Evolutionary conservation across 2,329 filamentous ascomycete genomes (phyloP).

Genomic region (Ascochyta koolunga): DNA sequence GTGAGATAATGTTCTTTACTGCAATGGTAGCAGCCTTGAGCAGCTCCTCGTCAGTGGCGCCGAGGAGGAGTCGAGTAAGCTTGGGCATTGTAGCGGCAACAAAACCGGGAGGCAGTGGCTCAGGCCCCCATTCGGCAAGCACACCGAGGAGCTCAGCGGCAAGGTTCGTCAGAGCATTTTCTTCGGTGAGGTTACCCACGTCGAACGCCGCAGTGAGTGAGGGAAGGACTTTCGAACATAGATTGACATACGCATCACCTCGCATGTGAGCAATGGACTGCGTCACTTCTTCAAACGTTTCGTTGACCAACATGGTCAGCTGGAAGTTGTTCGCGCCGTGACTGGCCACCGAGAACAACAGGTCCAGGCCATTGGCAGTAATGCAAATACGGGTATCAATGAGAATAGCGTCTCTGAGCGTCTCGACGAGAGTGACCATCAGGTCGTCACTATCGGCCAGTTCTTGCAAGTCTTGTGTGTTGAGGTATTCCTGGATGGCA

Average conservation of each 20-base stretch:
- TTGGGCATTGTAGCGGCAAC: slow-evolving; percentile 87
- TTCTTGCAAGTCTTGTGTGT: slow-evolving; percentile 79
- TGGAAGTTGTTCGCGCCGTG: slow-evolving; percentile 91
- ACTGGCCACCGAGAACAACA: slow-evolving; percentile 87
- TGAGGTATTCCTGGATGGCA: slow-evolving; percentile 74
- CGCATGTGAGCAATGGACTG: slow-evolving; percentile 68
- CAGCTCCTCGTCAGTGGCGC: slow-evolving; percentile 84
- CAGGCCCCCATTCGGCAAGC: slow-evolving; percentile 79
- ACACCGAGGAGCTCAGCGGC: slow-evolving; percentile 84
- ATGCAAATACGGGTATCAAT: slow-evolving; percentile 78
- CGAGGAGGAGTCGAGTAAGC: slow-evolving; percentile 79
- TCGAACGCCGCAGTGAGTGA: slow-evolving; percentile 89
- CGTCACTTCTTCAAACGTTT: slow-evolving; percentile 90
- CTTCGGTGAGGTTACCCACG: slow-evolving; percentile 81
- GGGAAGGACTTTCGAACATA: slow-evolving; percentile 86
- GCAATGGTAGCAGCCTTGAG: slow-evolving; percentile 84
- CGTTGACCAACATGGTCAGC: slow-evolving; percentile 82
- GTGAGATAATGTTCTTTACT: slow-evolving; percentile 85
- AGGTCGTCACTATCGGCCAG: slow-evolving; percentile 90
- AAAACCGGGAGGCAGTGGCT: slow-evolving; percentile 86
- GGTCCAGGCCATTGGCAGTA: slow-evolving; percentile 75
- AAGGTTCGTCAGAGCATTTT: slow-evolving; percentile 83
- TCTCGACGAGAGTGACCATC: slow-evolving; percentile 86
- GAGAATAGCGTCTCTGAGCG: slow-evolving; percentile 80
- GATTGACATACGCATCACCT: slow-evolving; percentile 71